These are phyloP conservation scores for Limnanthes douglasii DNA, from an alignment of 345 rosid species.

Conservation along the genomic window DNA sequence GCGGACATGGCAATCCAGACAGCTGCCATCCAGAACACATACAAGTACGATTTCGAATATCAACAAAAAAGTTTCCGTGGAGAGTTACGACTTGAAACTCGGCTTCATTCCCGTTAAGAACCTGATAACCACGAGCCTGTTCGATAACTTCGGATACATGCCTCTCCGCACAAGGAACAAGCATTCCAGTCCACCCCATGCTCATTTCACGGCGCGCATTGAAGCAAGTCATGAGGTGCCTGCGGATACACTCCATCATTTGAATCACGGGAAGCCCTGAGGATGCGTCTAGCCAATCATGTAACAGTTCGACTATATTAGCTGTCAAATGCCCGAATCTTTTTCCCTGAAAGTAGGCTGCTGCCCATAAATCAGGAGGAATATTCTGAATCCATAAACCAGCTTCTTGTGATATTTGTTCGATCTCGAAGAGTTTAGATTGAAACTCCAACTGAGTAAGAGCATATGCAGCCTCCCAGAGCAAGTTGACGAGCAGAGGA, in stretches of 20 bases:
- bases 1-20: conserved; percentile 72
- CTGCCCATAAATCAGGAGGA: conserved; percentile 72
- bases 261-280: conserved; percentile 80
- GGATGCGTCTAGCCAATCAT: conserved; percentile 51
- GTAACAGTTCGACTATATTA: conserved; percentile 42
- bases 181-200: conserved; percentile 58
- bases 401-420: conserved; percentile 69
- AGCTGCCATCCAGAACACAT: conserved; percentile 72
- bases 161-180: conserved; percentile 76
- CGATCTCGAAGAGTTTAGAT: conserved; percentile 44
- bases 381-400: conserved; percentile 58
- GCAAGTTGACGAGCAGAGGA: conserved; percentile 50
- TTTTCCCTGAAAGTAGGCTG: conserved; percentile 71
- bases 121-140: conserved; percentile 44
- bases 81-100: conserved; percentile 58
- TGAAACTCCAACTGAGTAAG: conserved; percentile 56
- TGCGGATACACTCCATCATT: conserved; percentile 77
- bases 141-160: conserved; percentile 46
- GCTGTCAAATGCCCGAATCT: conserved; percentile 66
- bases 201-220: conserved; percentile 66
- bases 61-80: conserved; percentile 54
- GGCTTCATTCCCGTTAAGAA: conserved; percentile 62
- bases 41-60: conserved; percentile 57
- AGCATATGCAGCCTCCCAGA: conserved; percentile 78
- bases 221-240: conserved; percentile 67